Evolutionary conservation across 192 early-diverging fungal species (phyloP).

Genomic region (Coemansia sp.): DNA sequence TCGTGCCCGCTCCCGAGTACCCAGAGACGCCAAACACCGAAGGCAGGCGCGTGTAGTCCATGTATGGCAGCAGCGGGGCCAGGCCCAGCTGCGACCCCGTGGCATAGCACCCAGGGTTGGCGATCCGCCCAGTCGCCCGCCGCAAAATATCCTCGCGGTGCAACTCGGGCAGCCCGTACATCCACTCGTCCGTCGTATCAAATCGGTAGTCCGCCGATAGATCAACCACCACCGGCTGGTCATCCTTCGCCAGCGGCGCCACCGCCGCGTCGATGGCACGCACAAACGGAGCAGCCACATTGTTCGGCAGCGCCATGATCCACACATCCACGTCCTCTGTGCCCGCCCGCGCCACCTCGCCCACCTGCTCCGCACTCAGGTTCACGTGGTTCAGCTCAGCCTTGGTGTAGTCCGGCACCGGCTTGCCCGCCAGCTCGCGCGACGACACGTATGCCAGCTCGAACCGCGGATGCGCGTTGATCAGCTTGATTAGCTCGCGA

Average conservation of each 20-base stretch:
- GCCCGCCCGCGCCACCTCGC: slow-evolving; percentile 48
- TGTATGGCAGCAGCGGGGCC: slow-evolving; percentile 70
- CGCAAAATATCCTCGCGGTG: slow-evolving; percentile 56
- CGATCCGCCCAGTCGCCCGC: slow-evolving; percentile 59
- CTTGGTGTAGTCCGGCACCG: slow-evolving; percentile 72
- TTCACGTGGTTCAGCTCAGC: slow-evolving; percentile 63
- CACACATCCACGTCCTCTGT: slow-evolving; percentile 80
- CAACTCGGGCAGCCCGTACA: slow-evolving; percentile 84
- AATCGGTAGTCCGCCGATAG: slow-evolving; percentile 94
- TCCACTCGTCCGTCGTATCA: slow-evolving; percentile 63
- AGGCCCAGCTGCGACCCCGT: slow-evolving; percentile 91
- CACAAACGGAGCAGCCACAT: slow-evolving; percentile 90
- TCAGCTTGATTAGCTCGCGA: slow-evolving; percentile 84
- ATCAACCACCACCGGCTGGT: slow-evolving; percentile 70
- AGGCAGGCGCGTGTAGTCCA: slow-evolving; percentile 53
- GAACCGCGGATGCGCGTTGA: slow-evolving; percentile 79
- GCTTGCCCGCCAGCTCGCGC: slow-evolving; percentile 87
- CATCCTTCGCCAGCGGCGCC: slow-evolving; percentile 47
- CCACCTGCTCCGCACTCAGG: slow-evolving; percentile 66
- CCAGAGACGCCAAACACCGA: slow-evolving; percentile 94
- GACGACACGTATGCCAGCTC: slow-evolving; percentile 88
- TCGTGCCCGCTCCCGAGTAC: slow-evolving; percentile 98
- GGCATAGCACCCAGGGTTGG: slow-evolving; percentile 99
- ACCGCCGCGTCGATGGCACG: slow-evolving; percentile 55
- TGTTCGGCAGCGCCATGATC: slow-evolving; percentile 96